phyloP scores from a whole-genome alignment of 2,329 filamentous ascomycete genomes.

The Capronia americana region DNA sequence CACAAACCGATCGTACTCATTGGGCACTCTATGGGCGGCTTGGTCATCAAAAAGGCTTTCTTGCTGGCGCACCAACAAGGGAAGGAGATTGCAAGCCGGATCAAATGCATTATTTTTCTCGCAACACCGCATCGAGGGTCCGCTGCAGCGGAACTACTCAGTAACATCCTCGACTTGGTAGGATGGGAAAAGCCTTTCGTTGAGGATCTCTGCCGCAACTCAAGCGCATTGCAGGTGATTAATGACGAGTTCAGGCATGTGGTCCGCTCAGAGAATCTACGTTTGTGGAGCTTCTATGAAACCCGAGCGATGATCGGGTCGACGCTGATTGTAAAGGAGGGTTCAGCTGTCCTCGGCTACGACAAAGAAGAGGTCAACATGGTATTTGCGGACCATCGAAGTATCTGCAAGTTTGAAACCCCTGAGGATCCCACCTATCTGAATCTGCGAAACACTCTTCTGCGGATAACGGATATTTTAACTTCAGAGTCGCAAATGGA shows the following conservation, averaged over 20 bases:
- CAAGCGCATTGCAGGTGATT: not conserved
- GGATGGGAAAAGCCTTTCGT: slow-evolving; percentile 1
- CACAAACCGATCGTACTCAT: slow-evolving; percentile 30
- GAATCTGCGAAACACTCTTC: slow-evolving; percentile 44
- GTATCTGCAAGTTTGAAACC: slow-evolving; percentile 47
- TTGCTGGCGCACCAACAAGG: slow-evolving; percentile 10
- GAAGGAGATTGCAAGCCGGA: not conserved
- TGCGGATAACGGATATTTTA: slow-evolving; percentile 37
- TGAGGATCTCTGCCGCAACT: slow-evolving; percentile 4
- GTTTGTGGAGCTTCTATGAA: slow-evolving; percentile 14
- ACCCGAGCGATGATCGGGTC: slow-evolving; percentile 26
- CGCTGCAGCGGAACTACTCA: not conserved
- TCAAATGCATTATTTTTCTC: slow-evolving; percentile 1
- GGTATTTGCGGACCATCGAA: slow-evolving; percentile 47
- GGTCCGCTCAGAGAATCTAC: not conserved
- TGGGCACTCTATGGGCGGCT: slow-evolving; percentile 39
- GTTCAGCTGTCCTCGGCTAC: slow-evolving; percentile 46
- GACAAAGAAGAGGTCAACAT: slow-evolving; percentile 41
- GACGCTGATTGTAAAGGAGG: slow-evolving; percentile 44
- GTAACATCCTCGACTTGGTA: slow-evolving; percentile 1
- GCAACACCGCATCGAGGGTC: slow-evolving; percentile 12
- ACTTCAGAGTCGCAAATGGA: not conserved
- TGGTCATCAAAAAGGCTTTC: slow-evolving; percentile 44
- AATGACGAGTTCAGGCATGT: slow-evolving; percentile 15
- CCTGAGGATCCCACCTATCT: slow-evolving; percentile 45